Base-by-base conservation (phyloP, 2,329 filamentous ascomycete genomes). In the Fusarium praegraminearum region DNA sequence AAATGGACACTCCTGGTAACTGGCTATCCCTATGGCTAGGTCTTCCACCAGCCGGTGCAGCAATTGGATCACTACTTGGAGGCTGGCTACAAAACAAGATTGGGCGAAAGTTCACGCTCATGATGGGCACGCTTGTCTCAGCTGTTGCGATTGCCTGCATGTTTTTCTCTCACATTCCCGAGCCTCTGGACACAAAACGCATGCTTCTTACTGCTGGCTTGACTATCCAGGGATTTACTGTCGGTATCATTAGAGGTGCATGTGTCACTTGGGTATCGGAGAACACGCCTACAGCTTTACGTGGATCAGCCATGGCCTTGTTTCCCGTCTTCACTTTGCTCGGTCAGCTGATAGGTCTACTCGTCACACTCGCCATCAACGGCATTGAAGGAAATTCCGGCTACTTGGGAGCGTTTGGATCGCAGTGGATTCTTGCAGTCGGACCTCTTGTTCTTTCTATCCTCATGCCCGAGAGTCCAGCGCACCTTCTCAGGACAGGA, bases 181-280 rank as follows among this genome's bases (percentile, higher is more conserved):
- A 57, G 0, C 24, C 56, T 3, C 36, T 70, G 1, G 24, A 62
- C 1, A 45, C 43, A 0, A 77, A 70, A 47, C 62, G 77, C 1
- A 61, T 61, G n/a, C 45, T 76, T 33, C 70, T 78, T n/a, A 72
- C 72, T 0, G 68, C 49, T 3, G 77, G 77, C 0, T 58, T 75
- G 49, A 67, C 68, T 0, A 55, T 78, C 1, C 76, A 78, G 5
- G 77, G 76, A 3, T 60, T 74, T 7, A 67, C 76, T 0, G 71
- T 77, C 3, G 75, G 75, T 11, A 55, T 72, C 2, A 67, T 77
- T 35, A 74, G 70, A n/a, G 70, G 73, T 1, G 73, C 70, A 1
- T 71, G 68, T 24, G 62, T 76, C 12, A 76, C 76, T 1, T 76
- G 96, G 57, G 70, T 77, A 1, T 77, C 76, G 0, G 75, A 77